phyloP scores from a whole-genome alignment of 176 grass and related monocot species.

The Poa pratensis region DNA sequence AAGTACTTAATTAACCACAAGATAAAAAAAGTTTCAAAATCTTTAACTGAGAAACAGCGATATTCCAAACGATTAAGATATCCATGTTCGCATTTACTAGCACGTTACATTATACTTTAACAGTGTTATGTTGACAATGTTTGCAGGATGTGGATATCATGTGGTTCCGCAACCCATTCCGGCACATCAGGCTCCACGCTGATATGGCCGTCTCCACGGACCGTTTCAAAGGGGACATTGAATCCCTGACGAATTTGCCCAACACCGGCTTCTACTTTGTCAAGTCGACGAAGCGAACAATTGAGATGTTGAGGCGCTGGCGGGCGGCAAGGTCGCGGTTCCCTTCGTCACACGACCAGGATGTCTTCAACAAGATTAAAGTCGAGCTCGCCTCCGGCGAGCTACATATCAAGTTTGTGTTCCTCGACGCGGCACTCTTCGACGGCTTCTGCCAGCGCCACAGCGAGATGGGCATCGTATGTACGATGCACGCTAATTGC shows the following conservation, averaged over 20 bases:
- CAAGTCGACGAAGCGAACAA: constrained; percentile 37
- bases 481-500: constrained; percentile 39
- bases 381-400: not conserved
- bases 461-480: constrained; percentile 20
- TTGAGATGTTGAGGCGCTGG: constrained; percentile 46
- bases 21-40: too few species aligned
- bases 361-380: constrained; percentile 33
- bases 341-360: constrained; percentile 41
- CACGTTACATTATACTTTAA: too few species aligned
- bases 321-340: constrained; percentile 32
- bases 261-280: constrained; percentile 60
- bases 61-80: too few species aligned
- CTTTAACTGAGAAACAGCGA: too few species aligned
- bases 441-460: not conserved
- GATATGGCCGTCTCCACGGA: constrained; percentile 52
- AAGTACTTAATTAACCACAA: too few species aligned
- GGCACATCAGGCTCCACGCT: constrained; percentile 31
- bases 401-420: not conserved
- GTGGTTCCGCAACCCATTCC: constrained; percentile 65
- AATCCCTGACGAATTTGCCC: constrained; percentile 29
- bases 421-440: not conserved
- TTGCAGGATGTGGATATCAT: constrained; percentile 28
- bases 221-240: constrained; percentile 30
- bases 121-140: too few species aligned
- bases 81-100: too few species aligned